Conservation (phyloP, 1,139 yeast genomes). For the Geotrichum citri-aurantii region DNA sequence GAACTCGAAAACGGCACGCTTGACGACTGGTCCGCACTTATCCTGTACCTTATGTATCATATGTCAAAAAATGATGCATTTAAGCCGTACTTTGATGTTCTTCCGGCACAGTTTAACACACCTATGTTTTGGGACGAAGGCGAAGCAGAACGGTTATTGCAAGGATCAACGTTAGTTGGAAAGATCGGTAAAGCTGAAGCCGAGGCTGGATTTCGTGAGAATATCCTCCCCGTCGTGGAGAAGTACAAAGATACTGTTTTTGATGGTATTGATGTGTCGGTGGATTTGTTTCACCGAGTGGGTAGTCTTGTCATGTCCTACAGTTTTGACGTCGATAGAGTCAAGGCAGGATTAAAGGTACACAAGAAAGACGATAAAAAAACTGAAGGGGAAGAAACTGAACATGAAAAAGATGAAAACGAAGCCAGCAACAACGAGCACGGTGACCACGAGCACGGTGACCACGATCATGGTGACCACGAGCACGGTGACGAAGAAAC, state of each 20-base stretch:
- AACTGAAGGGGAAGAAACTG: constrained; percentile 33
- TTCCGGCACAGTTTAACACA: constrained; percentile 62
- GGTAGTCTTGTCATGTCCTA: constrained; percentile 69
- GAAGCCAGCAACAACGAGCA: constrained; percentile 34
- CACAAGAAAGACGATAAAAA: constrained; percentile 14
- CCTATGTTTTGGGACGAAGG: constrained; percentile 71
- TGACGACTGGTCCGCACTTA: constrained; percentile 71
- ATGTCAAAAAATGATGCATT: constrained; percentile 53
- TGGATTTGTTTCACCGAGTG: constrained; percentile 59
- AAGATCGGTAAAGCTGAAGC: constrained; percentile 72
- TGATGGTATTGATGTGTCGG: constrained; percentile 37
- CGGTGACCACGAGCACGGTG: constrained; percentile 35
- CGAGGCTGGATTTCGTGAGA: constrained; percentile 47
- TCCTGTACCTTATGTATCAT: constrained; percentile 48
- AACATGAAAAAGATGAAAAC: too few relatives aligned
- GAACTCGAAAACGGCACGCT: constrained; percentile 38
- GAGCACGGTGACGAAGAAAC: constrained; percentile 22
- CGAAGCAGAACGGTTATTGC: constrained; percentile 46
- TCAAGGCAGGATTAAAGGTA: constrained; percentile 18
- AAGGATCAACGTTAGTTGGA: constrained; percentile 64
- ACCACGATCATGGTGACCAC: constrained; percentile 33
- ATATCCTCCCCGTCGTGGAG: constrained; percentile 36
- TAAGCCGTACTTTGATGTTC: constrained; percentile 62
- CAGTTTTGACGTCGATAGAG: constrained; percentile 52
- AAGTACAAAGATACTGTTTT: constrained; percentile 27